phyloP scores from a whole-genome alignment of 768 basidiomycete species.

The Fomitopsis serialis region DNA sequence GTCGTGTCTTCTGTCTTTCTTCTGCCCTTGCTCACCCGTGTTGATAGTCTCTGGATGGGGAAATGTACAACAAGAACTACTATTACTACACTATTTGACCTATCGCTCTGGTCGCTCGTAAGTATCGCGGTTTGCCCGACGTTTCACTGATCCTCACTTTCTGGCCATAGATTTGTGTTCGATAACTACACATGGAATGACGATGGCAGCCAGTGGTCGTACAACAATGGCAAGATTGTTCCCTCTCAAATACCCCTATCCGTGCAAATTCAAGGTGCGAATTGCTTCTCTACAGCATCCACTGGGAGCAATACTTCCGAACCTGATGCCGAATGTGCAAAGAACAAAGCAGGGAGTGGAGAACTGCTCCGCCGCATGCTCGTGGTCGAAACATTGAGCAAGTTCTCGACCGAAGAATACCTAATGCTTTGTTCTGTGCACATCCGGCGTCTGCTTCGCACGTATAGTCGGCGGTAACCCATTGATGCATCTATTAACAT shows the following conservation, averaged over 20 bases:
- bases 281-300: too few relatives aligned
- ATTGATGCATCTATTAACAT: too few relatives aligned
- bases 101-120: conserved; percentile 43
- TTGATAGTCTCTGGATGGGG: conserved; percentile 51
- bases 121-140: conserved; percentile 18
- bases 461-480: too few relatives aligned
- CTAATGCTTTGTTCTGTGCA: too few relatives aligned
- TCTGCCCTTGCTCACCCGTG: background rate
- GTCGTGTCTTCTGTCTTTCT: background rate
- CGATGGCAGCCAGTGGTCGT: conserved; percentile 35
- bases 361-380: too few relatives aligned
- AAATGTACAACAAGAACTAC: conserved; percentile 54
- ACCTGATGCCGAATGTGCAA: too few relatives aligned
- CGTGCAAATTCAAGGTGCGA: conserved; percentile 44
- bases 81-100: conserved; percentile 47
- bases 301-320: too few relatives aligned
- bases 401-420: too few relatives aligned
- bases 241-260: conserved; percentile 52
- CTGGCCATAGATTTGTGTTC: conserved; percentile 39
- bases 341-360: too few relatives aligned
- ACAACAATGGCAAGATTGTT: conserved; percentile 44
- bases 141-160: too few relatives aligned
- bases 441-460: too few relatives aligned
- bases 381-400: too few relatives aligned
- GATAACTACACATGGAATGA: conserved; percentile 56